These are phyloP conservation scores for Biscogniauxia mediterranea DNA, from an alignment of 2,329 filamentous ascomycete genomes.

Conservation along the genomic window DNA sequence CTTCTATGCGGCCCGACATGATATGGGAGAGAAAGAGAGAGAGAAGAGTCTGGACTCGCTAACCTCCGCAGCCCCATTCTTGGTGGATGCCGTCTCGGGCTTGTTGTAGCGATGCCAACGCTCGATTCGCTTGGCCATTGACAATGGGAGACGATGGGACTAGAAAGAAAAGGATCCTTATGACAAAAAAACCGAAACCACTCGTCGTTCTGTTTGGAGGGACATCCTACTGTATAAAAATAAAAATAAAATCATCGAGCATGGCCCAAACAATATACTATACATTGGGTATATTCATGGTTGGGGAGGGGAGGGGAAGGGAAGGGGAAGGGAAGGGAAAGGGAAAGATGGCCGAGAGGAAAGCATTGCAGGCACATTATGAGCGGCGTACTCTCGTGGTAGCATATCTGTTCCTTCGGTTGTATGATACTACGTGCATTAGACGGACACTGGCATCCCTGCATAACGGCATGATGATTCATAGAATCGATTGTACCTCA, in stretches of 20 bases:
- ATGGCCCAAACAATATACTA: neutral
- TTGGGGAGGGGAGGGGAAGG: neutral
- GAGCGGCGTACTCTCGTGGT: neutral
- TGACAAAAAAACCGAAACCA: neutral
- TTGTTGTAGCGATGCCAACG: conserved; percentile 27
- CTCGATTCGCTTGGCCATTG: neutral
- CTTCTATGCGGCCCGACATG: neutral
- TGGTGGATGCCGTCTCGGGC: conserved; percentile 51
- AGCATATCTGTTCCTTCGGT: conserved; percentile 1
- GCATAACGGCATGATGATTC: conserved; percentile 15
- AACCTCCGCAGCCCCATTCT: conserved; percentile 50
- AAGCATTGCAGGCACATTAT: neutral
- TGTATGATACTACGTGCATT: conserved; percentile 12
- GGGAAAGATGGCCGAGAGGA: too few relatives aligned
- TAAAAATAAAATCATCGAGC: neutral
- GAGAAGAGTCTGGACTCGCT: neutral
- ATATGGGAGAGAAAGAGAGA: too few relatives aligned
- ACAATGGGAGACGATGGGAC: neutral
- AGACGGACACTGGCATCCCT: conserved; percentile 6
- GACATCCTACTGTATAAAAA: neutral
- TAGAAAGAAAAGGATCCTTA: neutral
- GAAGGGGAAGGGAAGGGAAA: neutral
- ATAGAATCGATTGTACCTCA: conserved; percentile 4
- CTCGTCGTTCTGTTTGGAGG: neutral
- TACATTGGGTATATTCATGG: neutral